Base-by-base conservation (phyloP, 75 land plant species). In the Gnetum montanum region DNA sequence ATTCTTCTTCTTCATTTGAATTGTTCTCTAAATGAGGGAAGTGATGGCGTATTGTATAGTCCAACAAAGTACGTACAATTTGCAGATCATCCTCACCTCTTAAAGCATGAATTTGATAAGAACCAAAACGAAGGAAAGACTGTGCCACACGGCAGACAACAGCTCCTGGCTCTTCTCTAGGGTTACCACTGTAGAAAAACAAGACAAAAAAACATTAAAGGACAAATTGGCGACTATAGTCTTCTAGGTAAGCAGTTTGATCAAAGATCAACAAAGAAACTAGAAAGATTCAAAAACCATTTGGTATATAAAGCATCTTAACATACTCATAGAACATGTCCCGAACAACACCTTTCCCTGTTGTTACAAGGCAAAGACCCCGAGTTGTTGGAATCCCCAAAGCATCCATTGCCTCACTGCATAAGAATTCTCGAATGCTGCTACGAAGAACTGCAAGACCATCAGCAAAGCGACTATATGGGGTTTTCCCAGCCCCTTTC, bases 271-370 rank as follows among this genome's bases (percentile, higher is more conserved):
- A n/a, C n/a, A 46, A 31, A 29, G 8, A 8, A n/a, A 61, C 20
- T 16, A 53, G 28, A 10, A 22, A 48, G 22, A 47, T 27, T 12
- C 43, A 26, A 46, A 57, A 8, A 19, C 30, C 45, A 16, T 11
- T 16, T 16, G n/a, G 24, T 46, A 43, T 18, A 26, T 8, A 8
- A 50, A 30, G 19, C n/a, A 6, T 22, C 20, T 22, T 33, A 63
- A 79, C 98, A 48, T 83, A 94, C 98, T 94, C 98, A 64, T 94
- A 94, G 57, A 94, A 94, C 98, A 94, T 94, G 62, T 94, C 98
- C 26, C 98, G 82, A n/a, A 68, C 30, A 24, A 94, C 90, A 62
- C 54, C 65, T 68, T 85, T 92, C 22, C 98, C 98, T 20, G 98
- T 90, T 8, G 90, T 89, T 37, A 94, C 82, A 62, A 94, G 84